Percentiles rank a stretch among this genome's conserved stretches.
These are phyloP conservation scores for Russula sp. DNA, from an alignment of 768 basidiomycete species.

Conservation along the genomic window DNA sequence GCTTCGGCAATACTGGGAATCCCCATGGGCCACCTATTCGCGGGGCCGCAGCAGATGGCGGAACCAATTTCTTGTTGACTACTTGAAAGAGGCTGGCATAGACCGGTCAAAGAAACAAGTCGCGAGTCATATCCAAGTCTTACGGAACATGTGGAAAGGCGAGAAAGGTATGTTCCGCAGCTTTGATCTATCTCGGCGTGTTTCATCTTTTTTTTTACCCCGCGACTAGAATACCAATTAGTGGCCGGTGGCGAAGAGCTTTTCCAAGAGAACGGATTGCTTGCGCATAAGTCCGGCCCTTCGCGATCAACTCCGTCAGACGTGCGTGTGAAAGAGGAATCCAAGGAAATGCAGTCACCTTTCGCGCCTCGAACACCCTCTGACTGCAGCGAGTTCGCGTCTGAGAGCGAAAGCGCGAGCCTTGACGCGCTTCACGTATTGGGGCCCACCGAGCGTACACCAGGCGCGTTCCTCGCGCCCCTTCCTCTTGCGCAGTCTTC, in stretches of 20 bases:
- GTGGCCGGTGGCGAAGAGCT: slow-evolving; percentile 79
- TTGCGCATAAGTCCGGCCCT: slow-evolving; percentile 35
- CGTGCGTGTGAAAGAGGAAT: slow-evolving; percentile 38
- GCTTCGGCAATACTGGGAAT: slow-evolving; percentile 72
- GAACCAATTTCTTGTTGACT: slow-evolving; percentile 82
- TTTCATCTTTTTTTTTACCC: slow-evolving; percentile 23
- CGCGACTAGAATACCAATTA: slow-evolving; percentile 57
- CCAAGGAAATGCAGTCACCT: slow-evolving; percentile 7
- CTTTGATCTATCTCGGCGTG: not conserved
- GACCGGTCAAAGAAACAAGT: slow-evolving; percentile 81
- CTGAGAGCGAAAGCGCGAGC: slow-evolving; percentile 3
- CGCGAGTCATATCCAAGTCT: slow-evolving; percentile 81
- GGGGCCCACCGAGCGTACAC: not conserved
- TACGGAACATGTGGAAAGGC: slow-evolving; percentile 86
- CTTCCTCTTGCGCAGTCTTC: slow-evolving; percentile 22
- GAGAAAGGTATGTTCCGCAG: slow-evolving; percentile 50
- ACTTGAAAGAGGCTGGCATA: slow-evolving; percentile 63
- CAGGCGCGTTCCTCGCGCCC: slow-evolving; percentile 4
- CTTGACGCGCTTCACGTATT: slow-evolving; percentile 4
- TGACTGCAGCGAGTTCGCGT: slow-evolving; percentile 19
- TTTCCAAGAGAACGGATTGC: slow-evolving; percentile 38
- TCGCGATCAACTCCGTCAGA: slow-evolving; percentile 17
- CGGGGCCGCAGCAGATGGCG: slow-evolving; percentile 76
- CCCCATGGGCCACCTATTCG: slow-evolving; percentile 74
- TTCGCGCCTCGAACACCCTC: slow-evolving; percentile 32